These are phyloP conservation scores for Corymbia maculata DNA, from an alignment of 345 rosid species.

Conservation along the genomic window DNA sequence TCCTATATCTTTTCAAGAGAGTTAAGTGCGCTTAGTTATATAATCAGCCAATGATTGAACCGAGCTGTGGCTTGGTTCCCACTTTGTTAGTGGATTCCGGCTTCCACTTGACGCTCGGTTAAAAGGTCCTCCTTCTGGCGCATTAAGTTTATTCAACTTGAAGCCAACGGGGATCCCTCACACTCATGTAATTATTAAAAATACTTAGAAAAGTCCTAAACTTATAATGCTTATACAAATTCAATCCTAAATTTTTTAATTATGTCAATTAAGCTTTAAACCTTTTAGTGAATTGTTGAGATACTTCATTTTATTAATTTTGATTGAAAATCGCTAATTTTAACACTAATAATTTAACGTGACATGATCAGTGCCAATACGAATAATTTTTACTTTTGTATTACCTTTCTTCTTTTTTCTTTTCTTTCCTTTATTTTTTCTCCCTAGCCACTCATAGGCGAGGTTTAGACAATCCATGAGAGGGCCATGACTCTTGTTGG, in stretches of 20 bases:
- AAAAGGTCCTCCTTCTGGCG: not conserved
- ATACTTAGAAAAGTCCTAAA: too few species aligned
- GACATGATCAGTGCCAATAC: accelerated
- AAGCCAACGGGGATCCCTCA: not conserved
- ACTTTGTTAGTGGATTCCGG: not conserved
- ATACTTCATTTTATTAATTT: accelerated
- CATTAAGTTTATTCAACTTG: not conserved
- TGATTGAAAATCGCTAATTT: too few species aligned
- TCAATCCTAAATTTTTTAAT: too few species aligned
- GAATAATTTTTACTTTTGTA: too few species aligned
- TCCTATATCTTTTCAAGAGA: not conserved
- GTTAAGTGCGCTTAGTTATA: not conserved
- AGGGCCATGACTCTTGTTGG: not conserved
- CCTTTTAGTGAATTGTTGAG: accelerated
- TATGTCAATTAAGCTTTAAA: too few species aligned
- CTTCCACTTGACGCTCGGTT: not conserved
- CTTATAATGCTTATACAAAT: too few species aligned
- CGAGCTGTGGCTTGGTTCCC: not conserved
- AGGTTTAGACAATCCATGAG: not conserved
- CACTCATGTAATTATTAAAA: too few species aligned
- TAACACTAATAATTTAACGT: accelerated
- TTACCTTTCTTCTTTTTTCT: too few species aligned
- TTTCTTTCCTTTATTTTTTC: not conserved
- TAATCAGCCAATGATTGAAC: not conserved
- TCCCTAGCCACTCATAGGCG: accelerated